A percentile compares a stretch with the other conserved stretches of the same genome.
phyloP scores from a whole-genome alignment of 345 rosid species.

The Erucastrum elatum region DNA sequence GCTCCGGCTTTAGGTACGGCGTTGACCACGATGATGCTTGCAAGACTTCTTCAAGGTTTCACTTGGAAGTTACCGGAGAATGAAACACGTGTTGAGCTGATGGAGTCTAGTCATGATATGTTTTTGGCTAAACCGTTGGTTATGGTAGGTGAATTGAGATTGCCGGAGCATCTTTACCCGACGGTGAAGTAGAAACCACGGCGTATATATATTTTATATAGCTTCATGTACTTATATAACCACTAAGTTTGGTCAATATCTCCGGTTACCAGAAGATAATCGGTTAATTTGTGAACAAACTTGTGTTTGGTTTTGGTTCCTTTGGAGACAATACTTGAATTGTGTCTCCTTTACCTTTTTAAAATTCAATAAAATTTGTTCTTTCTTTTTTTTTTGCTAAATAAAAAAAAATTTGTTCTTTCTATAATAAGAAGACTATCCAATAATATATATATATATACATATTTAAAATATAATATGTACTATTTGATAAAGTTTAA shows the following conservation, averaged over 20 bases:
- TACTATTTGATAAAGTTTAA: background rate
- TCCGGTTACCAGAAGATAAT: slow-evolving; percentile 40
- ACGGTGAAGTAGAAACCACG: slow-evolving; percentile 30
- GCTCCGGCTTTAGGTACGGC: slow-evolving; percentile 46
- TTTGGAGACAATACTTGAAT: slow-evolving; percentile 22
- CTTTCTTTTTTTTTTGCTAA: background rate
- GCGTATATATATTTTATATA: background rate
- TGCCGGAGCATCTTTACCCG: slow-evolving; percentile 47
- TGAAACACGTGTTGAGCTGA: slow-evolving; percentile 34
- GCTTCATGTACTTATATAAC: background rate
- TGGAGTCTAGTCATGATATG: slow-evolving; percentile 41
- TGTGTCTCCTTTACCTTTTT: slow-evolving; percentile 28
- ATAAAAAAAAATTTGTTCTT: background rate
- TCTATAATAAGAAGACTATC: background rate
- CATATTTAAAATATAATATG: background rate
- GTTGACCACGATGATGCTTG: slow-evolving; percentile 51
- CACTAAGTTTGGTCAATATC: slow-evolving; percentile 21
- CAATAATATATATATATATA: too few relatives aligned
- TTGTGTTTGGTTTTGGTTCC: slow-evolving; percentile 12
- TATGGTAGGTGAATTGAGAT: slow-evolving; percentile 39
- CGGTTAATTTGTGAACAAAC: slow-evolving; percentile 26
- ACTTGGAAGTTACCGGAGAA: slow-evolving; percentile 40
- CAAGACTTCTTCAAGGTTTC: slow-evolving; percentile 56
- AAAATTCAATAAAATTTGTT: background rate
- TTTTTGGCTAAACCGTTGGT: slow-evolving; percentile 44